phyloP scores from a whole-genome alignment of 257 asterid genomes.

The Anisodus acutangulus region DNA sequence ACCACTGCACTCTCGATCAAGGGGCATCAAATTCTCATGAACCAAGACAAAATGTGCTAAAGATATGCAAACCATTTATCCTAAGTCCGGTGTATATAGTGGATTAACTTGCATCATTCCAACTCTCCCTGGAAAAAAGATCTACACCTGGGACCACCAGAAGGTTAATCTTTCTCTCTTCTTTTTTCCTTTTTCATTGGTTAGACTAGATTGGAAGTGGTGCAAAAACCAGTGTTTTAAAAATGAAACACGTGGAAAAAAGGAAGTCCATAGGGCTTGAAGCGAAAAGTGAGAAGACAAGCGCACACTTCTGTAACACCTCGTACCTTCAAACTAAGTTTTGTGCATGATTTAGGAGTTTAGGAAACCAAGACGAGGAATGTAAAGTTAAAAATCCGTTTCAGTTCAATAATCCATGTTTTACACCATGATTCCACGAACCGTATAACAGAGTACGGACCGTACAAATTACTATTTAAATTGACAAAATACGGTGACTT shows the following conservation, averaged over 20 bases:
- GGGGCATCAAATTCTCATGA: conserved; percentile 10
- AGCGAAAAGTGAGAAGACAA: neutral
- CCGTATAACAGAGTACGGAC: too few species aligned
- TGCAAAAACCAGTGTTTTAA: neutral
- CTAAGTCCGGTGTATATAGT: neutral
- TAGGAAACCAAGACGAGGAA: too few species aligned
- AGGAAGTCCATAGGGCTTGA: too few species aligned
- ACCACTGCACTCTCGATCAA: neutral
- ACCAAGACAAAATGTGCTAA: conserved; percentile 11
- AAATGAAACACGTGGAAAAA: neutral
- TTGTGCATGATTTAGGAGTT: too few species aligned
- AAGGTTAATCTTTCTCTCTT: neutral
- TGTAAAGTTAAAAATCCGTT: too few species aligned
- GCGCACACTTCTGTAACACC: neutral
- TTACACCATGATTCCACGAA: too few species aligned
- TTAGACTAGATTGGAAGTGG: neutral
- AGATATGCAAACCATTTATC: neutral
- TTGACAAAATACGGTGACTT: too few species aligned
- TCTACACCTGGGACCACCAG: conserved; percentile 14
- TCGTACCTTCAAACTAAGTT: too few species aligned
- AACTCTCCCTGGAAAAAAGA: neutral
- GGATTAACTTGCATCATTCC: neutral
- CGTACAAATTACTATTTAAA: too few species aligned
- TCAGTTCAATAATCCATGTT: too few species aligned
- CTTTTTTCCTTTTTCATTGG: neutral